Base-by-base conservation (phyloP, 176 grass and related monocot species). In the Aegilops tauschii region DNA sequence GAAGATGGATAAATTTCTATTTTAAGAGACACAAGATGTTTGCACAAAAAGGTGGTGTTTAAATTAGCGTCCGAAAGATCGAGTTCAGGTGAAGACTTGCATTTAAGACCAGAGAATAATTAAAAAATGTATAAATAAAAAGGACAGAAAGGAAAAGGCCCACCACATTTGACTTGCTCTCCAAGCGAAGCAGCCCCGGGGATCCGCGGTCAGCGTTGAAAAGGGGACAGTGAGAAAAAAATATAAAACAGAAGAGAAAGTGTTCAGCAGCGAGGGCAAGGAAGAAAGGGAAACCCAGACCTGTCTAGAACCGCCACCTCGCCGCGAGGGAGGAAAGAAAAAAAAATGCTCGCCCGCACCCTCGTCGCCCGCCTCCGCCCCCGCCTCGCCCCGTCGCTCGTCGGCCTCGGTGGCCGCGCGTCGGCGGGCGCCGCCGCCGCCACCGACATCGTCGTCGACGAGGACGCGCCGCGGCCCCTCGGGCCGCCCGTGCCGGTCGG, bases 341-440 rank as follows among this genome's bases (percentile, higher is more conserved):
- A 94, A 12, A 78, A 34, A 50, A 95, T 92, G 93, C 80, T 95
- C 69, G 61, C 34, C 35, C 67, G 93, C 85, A 61, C 25, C 70
- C 78, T 94, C 81, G 28, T n/a, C 76, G 81, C 36, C 81, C 76
- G 81, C 81, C 68, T 36, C 44, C 75, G 25, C 1, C 70, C 28
- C 44, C 84, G 78, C 80, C 54, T 85, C 20, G 79, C 80, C 37
- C 61, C 52, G 25, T 9, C 66, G 45, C 71, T 76, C 30, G 61
- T 14, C 23, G 30, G 81, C 27, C 75, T 69, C 77, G 28, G 20
- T 73, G 61, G 82, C 37, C 2, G 35, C 58, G 9, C 27, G 10
- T 6, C 63, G 9, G 2, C 35, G 11, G 77, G 31, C 0, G 63
- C 83, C 7, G 8, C 81, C 0, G 63, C 83, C 7, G 21, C 61